A percentile compares a stretch with the other conserved stretches of the same genome.
phyloP scores from a whole-genome alignment of 176 grass and related monocot genomes.

The Saccharum officinarum region DNA sequence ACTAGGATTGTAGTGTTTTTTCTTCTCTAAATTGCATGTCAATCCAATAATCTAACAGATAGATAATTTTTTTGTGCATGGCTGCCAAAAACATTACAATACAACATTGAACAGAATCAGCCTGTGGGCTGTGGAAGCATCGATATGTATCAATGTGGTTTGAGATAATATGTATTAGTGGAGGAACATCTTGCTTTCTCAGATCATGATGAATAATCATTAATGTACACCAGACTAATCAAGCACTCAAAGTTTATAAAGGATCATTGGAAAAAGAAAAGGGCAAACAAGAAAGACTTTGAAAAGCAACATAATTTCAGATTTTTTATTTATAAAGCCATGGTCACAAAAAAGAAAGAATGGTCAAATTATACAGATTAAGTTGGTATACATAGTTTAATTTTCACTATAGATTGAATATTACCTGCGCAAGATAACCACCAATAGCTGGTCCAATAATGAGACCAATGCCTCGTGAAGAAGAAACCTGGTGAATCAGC shows the following conservation, averaged over 20 bases:
- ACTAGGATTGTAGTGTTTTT: neutral
- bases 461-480: slow-evolving; percentile 59
- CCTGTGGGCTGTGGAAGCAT: neutral
- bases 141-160: slow-evolving; percentile 7
- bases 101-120: slow-evolving; percentile 11
- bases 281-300: neutral
- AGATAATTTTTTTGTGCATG: slow-evolving; percentile 9
- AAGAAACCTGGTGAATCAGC: slow-evolving; percentile 44
- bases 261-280: neutral
- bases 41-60: neutral
- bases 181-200: neutral
- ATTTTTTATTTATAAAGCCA: neutral
- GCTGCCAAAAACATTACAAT: neutral
- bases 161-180: neutral
- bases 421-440: slow-evolving; percentile 68
- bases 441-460: slow-evolving; percentile 75
- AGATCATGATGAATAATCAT: neutral
- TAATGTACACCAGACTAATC: neutral
- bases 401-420: neutral
- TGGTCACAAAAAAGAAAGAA: slow-evolving; percentile 4
- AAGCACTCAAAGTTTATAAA: slow-evolving; percentile 13
- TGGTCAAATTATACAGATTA: slow-evolving; percentile 9
- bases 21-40: neutral
- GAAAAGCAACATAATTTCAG: neutral
- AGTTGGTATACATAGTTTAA: neutral